Base-by-base conservation (phyloP, 2,329 filamentous ascomycete species). In the Venturia oleaginea region DNA sequence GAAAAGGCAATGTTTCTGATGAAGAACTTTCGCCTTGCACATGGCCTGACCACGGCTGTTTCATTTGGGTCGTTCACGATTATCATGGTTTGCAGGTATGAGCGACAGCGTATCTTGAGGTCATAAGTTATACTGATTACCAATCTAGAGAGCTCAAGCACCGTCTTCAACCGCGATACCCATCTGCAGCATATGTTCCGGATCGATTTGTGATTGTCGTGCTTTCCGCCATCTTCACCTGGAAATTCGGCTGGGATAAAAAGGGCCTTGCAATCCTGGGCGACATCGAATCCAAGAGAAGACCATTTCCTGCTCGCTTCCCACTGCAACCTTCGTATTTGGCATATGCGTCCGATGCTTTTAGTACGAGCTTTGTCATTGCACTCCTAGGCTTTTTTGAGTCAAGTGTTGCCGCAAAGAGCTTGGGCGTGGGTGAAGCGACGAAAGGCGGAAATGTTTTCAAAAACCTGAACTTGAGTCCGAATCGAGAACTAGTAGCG, bases 351-450 rank as follows among this genome's bases (percentile, higher is more conserved):
- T 87, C 89, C 27, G 89, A 91, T 67, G 89, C 91, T 43, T 89
- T 97, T 83, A 88, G 90, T 62, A 97, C 94, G 0, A 89, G 91
- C 0, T 96, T 99, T 71, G 81, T 97, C 63, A 96, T 99, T 68
- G 91, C 92, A 0, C 81, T 99, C 30, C 86, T 99, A 0, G 94
- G 94, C n/a, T 99, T 99, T 76, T 99, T 99, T 71, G 94, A 99
- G 76, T 96, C 91, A 2, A 96, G 92, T 0, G 92, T 99, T 15
- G 94, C 94, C 0, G 94, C 94, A 42, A 97, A 97, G 77, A 93
- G 90, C 67, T 79, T 99, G 2, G 89, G 89, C 17, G 80, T 79
- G 59, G 80, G 80, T 7, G 84, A 79, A 64, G 69, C 70, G 13
- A 75, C 73, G 13, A 78, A 84, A 51, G 80, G n/a, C n/a, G n/a